A percentile compares a stretch with the other conserved stretches of the same genome.
Conservation (phyloP, 2,329 filamentous ascomycete species). For the Penicillium sp. region DNA sequence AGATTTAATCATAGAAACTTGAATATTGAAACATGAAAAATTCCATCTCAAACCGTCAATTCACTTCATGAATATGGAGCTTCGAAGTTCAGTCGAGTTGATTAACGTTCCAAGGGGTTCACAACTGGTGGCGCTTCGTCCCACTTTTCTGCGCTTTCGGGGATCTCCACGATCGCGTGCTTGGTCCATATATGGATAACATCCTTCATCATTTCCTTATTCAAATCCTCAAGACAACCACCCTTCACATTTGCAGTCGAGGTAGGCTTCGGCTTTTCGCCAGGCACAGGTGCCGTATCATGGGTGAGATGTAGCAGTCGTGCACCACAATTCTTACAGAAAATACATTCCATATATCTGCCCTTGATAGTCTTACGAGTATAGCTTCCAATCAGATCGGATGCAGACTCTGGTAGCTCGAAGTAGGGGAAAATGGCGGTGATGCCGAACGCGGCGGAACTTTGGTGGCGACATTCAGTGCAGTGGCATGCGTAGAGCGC, state of each 20-base stretch:
- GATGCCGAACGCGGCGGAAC: conserved; percentile 65
- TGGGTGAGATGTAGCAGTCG: conserved; percentile 58
- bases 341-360: conserved; percentile 62
- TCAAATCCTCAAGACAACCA: conserved; percentile 63
- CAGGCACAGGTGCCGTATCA: conserved; percentile 44
- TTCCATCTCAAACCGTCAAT: no score
- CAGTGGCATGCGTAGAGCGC: conserved; percentile 73
- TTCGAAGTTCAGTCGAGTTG: background rate
- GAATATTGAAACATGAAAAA: background rate
- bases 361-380: conserved; percentile 61
- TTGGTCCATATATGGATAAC: conserved; percentile 69
- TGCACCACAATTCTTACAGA: conserved; percentile 66
- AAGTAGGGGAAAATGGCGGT: conserved; percentile 71
- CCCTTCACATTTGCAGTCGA: conserved; percentile 64
- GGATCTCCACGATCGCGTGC: conserved; percentile 67
- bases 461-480: conserved; percentile 64
- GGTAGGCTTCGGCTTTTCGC: conserved; percentile 46
- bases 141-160: conserved; percentile 59
- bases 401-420: conserved; percentile 45
- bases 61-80: no score
- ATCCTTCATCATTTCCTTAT: conserved; percentile 57
- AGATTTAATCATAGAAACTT: background rate
- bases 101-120: background rate
- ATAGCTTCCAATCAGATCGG: conserved; percentile 23
- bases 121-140: conserved; percentile 50